Conservation (phyloP, 371 early-diverging fungal genomes). For the Rhizopus arrhizus region DNA sequence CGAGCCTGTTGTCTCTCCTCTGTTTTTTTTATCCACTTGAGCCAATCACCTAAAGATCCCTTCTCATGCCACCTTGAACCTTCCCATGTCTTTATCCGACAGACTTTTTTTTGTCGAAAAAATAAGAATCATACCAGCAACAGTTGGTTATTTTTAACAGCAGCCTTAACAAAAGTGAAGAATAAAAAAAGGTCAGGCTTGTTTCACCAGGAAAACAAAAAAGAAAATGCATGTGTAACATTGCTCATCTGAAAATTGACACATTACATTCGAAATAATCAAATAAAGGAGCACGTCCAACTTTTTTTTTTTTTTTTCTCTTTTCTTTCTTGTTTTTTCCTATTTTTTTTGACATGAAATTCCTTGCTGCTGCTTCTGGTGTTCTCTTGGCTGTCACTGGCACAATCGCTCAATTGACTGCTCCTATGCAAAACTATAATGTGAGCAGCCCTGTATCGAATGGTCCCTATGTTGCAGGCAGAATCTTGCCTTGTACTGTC, state of each 20-base stretch:
- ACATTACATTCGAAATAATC: neutral
- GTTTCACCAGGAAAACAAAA: no score
- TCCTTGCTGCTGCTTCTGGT: slow-evolving; percentile 21
- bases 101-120: no score
- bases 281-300: neutral
- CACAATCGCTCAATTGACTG: slow-evolving; percentile 38
- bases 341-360: slow-evolving; percentile 18
- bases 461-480: slow-evolving; percentile 42
- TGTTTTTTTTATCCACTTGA: no score
- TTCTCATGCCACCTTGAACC: no score
- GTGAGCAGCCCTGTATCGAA: slow-evolving; percentile 43
- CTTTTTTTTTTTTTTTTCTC: neutral
- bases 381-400: slow-evolving; percentile 17
- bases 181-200: no score
- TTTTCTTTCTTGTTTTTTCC: neutral
- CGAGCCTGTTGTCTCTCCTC: no score
- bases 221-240: no score
- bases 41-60: no score
- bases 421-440: slow-evolving; percentile 42
- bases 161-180: neutral
- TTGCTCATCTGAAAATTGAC: neutral
- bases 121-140: no score
- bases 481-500: slow-evolving; percentile 42
- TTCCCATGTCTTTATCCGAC: no score
- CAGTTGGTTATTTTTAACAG: neutral